These are phyloP conservation scores for Zasmidium angulare DNA, from an alignment of 2,329 filamentous ascomycete species.

Conservation along the genomic window DNA sequence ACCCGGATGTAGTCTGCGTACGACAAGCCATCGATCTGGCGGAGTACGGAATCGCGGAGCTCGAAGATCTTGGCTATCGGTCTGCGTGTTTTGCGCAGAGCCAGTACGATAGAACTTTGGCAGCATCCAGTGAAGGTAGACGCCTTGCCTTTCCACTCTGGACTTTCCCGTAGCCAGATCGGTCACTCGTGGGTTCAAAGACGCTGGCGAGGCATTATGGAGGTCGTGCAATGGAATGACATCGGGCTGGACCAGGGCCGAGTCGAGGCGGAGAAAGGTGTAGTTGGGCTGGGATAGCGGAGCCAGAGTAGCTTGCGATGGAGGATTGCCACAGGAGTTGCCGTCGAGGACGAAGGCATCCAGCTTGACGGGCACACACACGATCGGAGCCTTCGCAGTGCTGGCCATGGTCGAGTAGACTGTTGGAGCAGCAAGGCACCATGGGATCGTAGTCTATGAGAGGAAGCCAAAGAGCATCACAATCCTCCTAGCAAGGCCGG, in stretches of 20 bases:
- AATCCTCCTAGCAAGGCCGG: too few species aligned
- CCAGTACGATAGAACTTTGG: slow-evolving; percentile 7
- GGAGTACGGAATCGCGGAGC: slow-evolving; percentile 8
- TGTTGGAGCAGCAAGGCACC: too few species aligned
- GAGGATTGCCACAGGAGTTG: not conserved
- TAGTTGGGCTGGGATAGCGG: slow-evolving; percentile 8
- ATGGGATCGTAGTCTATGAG: too few species aligned
- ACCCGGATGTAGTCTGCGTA: slow-evolving; percentile 9
- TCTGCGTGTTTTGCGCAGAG: not conserved
- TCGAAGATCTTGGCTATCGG: not conserved
- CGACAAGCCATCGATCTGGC: slow-evolving; percentile 13
- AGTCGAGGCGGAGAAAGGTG: not conserved
- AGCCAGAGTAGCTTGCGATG: not conserved
- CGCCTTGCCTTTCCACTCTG: not conserved
- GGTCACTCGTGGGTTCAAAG: slow-evolving; percentile 2
- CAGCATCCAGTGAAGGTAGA: slow-evolving; percentile 7
- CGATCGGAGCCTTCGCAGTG: not conserved
- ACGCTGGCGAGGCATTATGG: not conserved
- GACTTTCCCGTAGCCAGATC: slow-evolving; percentile 1
- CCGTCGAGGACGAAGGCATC: slow-evolving; percentile 1
- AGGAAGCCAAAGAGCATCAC: too few species aligned
- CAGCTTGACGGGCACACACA: not conserved
- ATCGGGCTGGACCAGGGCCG: not conserved
- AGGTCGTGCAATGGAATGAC: slow-evolving; percentile 4
- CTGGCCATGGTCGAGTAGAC: too few species aligned